phyloP scores from a whole-genome alignment of 495 filamentous ascomycete species.

The Penicillium taxi region DNA sequence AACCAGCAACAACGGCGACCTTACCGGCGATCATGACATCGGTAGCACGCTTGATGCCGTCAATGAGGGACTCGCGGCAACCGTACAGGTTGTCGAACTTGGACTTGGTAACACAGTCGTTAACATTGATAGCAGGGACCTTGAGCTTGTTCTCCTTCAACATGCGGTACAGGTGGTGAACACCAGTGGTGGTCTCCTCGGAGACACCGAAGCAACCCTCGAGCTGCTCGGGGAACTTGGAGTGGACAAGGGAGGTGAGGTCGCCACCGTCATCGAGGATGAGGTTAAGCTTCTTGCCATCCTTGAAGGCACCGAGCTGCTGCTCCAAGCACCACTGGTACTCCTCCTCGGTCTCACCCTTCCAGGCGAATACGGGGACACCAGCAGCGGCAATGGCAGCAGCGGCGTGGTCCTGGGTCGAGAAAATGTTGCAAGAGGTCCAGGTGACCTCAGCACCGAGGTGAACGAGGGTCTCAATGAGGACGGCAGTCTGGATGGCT shows the following conservation, averaged over 20 bases:
- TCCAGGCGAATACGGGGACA: constrained; percentile 98
- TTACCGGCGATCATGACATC: constrained; percentile 99
- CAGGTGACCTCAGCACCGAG: constrained; percentile 98
- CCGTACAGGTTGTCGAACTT: constrained; percentile 99
- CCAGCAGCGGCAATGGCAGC: constrained; percentile 92
- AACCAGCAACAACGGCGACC: constrained; percentile 93
- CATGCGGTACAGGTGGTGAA: constrained; percentile 98
- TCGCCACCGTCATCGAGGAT: constrained; percentile 99
- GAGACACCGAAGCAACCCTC: constrained; percentile 96
- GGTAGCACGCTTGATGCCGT: constrained; percentile 99
- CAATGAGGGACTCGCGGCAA: constrained; percentile 96
- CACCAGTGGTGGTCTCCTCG: constrained; percentile 99
- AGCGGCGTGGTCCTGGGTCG: constrained; percentile 96
- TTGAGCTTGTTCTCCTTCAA: constrained; percentile 86
- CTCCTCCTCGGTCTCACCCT: constrained; percentile 99
- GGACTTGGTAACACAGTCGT: constrained; percentile 98
- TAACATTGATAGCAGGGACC: constrained; percentile 97
- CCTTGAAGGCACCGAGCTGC: constrained; percentile 94
- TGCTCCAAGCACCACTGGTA: constrained; percentile 99
- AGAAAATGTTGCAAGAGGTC: constrained; percentile 98
- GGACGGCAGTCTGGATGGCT: constrained; percentile 97
- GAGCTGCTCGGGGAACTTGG: constrained; percentile 95
- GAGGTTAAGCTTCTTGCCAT: constrained; percentile 90
- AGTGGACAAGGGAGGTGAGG: constrained; percentile 90
- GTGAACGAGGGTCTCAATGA: constrained; percentile 91